Evolutionary conservation across 306 rosid species (phyloP), one percentile per base, ranked within the genome.

Genomic region (Cucumis melo): DNA sequence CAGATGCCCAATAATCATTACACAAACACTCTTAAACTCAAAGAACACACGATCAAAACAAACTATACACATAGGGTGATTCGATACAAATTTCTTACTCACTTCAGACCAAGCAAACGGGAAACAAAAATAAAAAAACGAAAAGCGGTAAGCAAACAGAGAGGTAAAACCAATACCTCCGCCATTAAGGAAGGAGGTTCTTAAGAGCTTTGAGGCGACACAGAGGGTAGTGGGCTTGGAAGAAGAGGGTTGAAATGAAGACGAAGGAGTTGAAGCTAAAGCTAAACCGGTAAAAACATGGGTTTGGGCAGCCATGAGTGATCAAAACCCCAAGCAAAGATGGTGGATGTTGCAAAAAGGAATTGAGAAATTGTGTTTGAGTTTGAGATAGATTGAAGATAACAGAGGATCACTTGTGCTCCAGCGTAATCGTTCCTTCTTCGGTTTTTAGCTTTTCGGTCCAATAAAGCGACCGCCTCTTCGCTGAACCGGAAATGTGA

Each of bases 281-380:
- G 84, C 70, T 48, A 89, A 42, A 72, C 90, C 91, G 15, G 93
- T 85, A 64, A 88, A 88, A 75, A 86, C 82, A 11, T 92, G 93
- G 72, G 67, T 74, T 58, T 92, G 87, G 20, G 92, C 79, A 55
- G 96, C 81, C 98, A 92, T 92, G 82, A 54, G 82, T n/a, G 36
- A 73, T 34, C 63, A 32, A 73, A 1, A 32, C 36, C 36, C n/a
- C 36, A 68, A 68, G 55, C 32, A 68, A 68, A 44, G 2, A 68
- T 2, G 74, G 36, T 32, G 36, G 36, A 32, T 27, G 29, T 42
- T 68, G 74, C 56, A 68, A 36, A 21, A 21, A 67, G 3, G 53
- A 66, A 66, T 66, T n/a, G 32, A 36, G 8, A 66, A 39, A 39
- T 5, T 66, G 50, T n/a, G 53, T 63, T 63, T 19, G 70, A 63